phyloP scores from a whole-genome alignment of 345 rosid genomes.

The Populus nigra region DNA sequence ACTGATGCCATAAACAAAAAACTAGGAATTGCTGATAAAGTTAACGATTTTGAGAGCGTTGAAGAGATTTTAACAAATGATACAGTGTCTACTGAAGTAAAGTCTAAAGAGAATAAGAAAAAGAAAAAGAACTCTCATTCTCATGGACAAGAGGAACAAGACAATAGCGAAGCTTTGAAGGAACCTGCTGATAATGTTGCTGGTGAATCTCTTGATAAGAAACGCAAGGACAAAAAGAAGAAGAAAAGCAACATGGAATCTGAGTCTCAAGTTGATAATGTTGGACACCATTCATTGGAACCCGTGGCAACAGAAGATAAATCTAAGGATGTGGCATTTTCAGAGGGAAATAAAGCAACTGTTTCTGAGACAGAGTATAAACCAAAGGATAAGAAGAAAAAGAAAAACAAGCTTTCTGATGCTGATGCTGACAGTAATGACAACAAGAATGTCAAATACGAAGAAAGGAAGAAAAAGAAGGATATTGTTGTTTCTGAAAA shows the following conservation, averaged over 20 bases:
- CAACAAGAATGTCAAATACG: conserved; percentile 15
- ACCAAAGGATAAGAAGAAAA: conserved; percentile 51
- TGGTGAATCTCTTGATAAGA: conserved; percentile 17
- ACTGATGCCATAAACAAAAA: conserved; percentile 6
- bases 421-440: conserved; percentile 7
- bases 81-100: conserved; percentile 1
- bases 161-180: conserved; percentile 2
- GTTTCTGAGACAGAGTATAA: conserved; percentile 26
- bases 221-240: conserved; percentile 43
- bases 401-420: conserved; percentile 33
- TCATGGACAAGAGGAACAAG: conserved; percentile 9
- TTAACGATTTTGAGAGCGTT: neutral
- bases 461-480: conserved; percentile 23
- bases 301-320: conserved; percentile 18
- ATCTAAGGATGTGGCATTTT: conserved; percentile 13
- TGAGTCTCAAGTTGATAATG: conserved; percentile 5
- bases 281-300: conserved; percentile 4
- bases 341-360: conserved; percentile 19
- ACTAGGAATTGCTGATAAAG: conserved; percentile 21
- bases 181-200: conserved; percentile 13
- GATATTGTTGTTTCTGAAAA: conserved; percentile 6
- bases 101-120: conserved; percentile 21
- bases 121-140: conserved; percentile 23
- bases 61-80: neutral
- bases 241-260: conserved; percentile 38